Conservation (phyloP, 306 rosid species). For the Prunus fruticosa region DNA sequence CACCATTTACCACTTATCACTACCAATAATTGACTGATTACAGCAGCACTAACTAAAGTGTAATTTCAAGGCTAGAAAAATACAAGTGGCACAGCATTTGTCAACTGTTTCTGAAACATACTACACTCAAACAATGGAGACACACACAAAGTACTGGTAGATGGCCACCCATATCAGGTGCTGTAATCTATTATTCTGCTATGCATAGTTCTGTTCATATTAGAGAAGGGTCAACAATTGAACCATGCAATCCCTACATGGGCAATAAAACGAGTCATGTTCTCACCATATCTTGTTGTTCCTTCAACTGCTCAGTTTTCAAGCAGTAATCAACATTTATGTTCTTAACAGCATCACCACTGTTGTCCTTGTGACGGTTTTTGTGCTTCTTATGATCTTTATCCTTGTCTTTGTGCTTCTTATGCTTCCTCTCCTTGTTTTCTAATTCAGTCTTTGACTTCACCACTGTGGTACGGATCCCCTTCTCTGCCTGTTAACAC, state of each 20-base stretch:
- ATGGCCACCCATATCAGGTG: neutral
- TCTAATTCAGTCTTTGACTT: constrained; percentile 21
- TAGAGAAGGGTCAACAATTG: neutral
- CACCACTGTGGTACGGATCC: constrained; percentile 10
- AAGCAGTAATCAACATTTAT: neutral
- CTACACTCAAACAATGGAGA: neutral
- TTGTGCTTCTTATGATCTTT: constrained; percentile 23
- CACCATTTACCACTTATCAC: neutral
- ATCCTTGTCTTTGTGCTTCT: constrained; percentile 15
- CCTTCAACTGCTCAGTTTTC: constrained; percentile 14
- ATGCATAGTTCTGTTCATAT: neutral
- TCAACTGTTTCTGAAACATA: constrained; percentile 1
- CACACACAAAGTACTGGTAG: neutral
- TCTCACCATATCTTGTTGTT: constrained; percentile 16
- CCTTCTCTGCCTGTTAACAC: constrained; percentile 32
- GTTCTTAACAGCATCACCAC: neutral
- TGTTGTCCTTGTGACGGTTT: constrained; percentile 3
- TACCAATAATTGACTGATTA: neutral
- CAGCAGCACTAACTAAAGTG: neutral
- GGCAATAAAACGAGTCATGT: constrained; percentile 1
- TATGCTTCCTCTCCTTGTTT: constrained; percentile 23
- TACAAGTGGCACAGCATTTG: neutral
- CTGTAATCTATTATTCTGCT: neutral
- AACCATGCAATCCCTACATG: neutral
- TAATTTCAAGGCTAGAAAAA: neutral